Base-by-base conservation (phyloP, 352 stramenopile genomes). In the Phytophthora cryptogea region DNA sequence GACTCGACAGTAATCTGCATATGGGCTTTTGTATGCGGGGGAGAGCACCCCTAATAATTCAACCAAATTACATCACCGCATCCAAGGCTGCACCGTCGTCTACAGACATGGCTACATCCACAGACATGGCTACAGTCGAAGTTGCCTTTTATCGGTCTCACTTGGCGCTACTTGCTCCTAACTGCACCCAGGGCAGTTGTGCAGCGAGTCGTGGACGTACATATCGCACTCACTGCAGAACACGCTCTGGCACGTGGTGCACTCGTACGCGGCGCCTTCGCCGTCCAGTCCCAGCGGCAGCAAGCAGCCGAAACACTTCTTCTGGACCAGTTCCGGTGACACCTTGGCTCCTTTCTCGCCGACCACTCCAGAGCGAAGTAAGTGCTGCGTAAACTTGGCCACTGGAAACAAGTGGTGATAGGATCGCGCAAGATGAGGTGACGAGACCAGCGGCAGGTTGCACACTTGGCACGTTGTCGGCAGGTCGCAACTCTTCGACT, bases 351-450 rank as follows among this genome's bases (percentile, higher is more conserved):
- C 53, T 8, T 75, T 66, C 43, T 70, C 62, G 16, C 52, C 66
- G 5, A 33, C 39, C 32, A 53, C 39, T 10, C 47, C 42, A 36
- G 58, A 87, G 9, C 62, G 46, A 35, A 89, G 44, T 13, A 74
- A 66, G 8, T 69, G 80, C 69, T 96, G 92, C 11, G 86, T 66
- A 75, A 99, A 99, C 43, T 95, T 95, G 46, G 85, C 77, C 8
- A 99, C 92, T 3, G 97, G 97, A 66, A 99, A 99, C 48, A 99
- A 83, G 75, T 99, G 97, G 72, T 99, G 97, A 79, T 99, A 99
- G 5, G 92, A 98, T 17, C 96, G 81, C 56, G 96, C 96, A 13
- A 99, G 82, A 68, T 99, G 97, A n/a, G 97, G 95, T 36, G 96
- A 98, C 50, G 97, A 92, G 30, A 95, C 95, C n/a, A 99, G 79